phyloP scores from a whole-genome alignment of 495 filamentous ascomycete species.

The Sordaria brevicollis region DNA sequence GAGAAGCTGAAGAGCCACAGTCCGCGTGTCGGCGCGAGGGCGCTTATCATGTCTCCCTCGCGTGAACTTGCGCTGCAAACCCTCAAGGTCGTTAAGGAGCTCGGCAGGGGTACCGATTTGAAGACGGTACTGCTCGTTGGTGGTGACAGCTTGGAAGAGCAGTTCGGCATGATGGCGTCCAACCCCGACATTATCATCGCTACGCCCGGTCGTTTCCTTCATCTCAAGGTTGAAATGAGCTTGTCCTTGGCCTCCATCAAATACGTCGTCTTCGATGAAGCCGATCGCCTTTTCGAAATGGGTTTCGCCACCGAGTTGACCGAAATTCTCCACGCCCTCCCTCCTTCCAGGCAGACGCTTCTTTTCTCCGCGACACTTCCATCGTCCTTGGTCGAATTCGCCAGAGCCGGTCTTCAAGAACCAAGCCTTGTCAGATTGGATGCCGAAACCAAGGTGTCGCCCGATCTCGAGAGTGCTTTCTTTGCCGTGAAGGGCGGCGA shows the following conservation, averaged over 20 bases:
- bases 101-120: slow-evolving; percentile 81
- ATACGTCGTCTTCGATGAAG: slow-evolving; percentile 96
- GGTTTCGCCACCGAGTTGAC: slow-evolving; percentile 87
- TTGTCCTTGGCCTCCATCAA: slow-evolving; percentile 74
- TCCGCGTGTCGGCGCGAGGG: slow-evolving; percentile 71
- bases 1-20: slow-evolving; percentile 88
- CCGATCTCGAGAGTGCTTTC: slow-evolving; percentile 85
- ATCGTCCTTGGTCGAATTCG: slow-evolving; percentile 89
- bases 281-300: slow-evolving; percentile 95
- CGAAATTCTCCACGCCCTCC: slow-evolving; percentile 86
- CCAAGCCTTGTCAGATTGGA: slow-evolving; percentile 80
- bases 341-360: slow-evolving; percentile 74
- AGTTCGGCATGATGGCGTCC: slow-evolving; percentile 82
- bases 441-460: slow-evolving; percentile 89
- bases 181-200: slow-evolving; percentile 97
- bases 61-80: slow-evolving; percentile 92
- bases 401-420: slow-evolving; percentile 83
- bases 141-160: slow-evolving; percentile 91
- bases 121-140: slow-evolving; percentile 82
- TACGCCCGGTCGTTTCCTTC: slow-evolving; percentile 88
- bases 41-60: slow-evolving; percentile 79
- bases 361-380: slow-evolving; percentile 93
- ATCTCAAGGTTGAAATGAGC: slow-evolving; percentile 91
- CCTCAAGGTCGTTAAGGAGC: slow-evolving; percentile 88
- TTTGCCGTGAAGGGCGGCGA: slow-evolving; percentile 86